phyloP scores from a whole-genome alignment of 768 basidiomycete genomes.

The Crassisporium funariophilum region DNA sequence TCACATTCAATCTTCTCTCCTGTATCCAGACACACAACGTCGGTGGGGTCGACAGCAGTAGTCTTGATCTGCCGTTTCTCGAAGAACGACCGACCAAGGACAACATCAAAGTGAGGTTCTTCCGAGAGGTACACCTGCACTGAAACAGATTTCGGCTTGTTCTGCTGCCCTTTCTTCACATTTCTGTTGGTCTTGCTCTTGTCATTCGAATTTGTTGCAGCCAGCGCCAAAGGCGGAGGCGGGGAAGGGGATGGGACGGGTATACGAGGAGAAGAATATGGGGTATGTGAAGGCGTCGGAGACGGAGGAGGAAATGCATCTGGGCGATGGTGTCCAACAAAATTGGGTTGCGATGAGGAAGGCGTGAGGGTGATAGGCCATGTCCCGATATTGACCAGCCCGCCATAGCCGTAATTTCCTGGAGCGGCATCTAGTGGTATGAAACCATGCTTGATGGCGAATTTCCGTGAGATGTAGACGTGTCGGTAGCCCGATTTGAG shows the following conservation, averaged over 20 bases:
- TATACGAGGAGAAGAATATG: constrained; percentile 13
- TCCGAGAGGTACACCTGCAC: constrained; percentile 86
- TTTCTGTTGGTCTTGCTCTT: constrained; percentile 9
- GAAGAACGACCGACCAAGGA: constrained; percentile 85
- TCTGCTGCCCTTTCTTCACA: constrained; percentile 3
- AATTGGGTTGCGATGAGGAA: constrained; percentile 36
- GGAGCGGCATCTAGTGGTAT: constrained; percentile 86
- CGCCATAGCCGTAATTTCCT: constrained; percentile 93
- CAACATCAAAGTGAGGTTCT: constrained; percentile 94
- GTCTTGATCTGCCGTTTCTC: constrained; percentile 82
- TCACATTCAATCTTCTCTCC: constrained; percentile 93
- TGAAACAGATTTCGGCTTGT: constrained; percentile 41
- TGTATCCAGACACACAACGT: constrained; percentile 89
- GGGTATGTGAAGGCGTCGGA: constrained; percentile 11
- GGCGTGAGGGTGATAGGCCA: constrained; percentile 80
- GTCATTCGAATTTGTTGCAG: constrained; percentile 8
- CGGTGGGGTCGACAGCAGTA: constrained; percentile 82
- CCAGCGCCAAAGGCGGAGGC: constrained; percentile 15
- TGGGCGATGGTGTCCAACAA: constrained; percentile 22
- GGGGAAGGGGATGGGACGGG: constrained; percentile 23
- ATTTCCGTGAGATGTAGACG: constrained; percentile 94
- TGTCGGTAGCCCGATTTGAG: constrained; percentile 89
- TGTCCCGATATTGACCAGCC: constrained; percentile 80
- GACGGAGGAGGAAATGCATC: constrained; percentile 15
- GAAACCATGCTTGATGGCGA: constrained; percentile 86